A percentile compares a stretch with the other conserved stretches of the same genome.
Conservation (phyloP, 1,284 basidiomycete genomes). For the Rhizoctonia solani region DNA sequence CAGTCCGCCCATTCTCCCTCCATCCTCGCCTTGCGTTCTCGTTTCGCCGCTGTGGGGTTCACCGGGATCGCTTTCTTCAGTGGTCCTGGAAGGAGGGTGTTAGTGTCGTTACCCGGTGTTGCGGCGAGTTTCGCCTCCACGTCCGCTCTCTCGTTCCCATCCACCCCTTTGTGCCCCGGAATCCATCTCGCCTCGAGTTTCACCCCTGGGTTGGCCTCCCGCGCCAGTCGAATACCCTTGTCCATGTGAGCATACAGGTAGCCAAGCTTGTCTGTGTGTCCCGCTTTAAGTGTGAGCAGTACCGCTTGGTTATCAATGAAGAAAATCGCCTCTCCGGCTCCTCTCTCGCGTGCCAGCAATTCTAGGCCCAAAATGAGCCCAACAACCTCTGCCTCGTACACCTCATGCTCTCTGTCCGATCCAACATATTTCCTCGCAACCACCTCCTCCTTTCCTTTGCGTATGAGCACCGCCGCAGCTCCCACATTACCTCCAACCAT, state of each 20-base stretch:
- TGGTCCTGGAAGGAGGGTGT: neutral
- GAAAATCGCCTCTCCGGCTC: neutral
- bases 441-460: neutral
- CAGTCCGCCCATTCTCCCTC: neutral
- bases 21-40: neutral
- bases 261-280: neutral
- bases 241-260: conserved; percentile 3
- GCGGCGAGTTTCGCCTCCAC: conserved; percentile 16
- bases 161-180: conserved; percentile 17
- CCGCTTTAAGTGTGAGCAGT: conserved; percentile 2
- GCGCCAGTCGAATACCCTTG: neutral
- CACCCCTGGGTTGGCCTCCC: neutral
- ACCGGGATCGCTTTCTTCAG: neutral
- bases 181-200: conserved; percentile 8
- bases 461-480: conserved; percentile 7
- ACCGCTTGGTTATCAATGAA: conserved; percentile 30
- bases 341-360: conserved; percentile 9
- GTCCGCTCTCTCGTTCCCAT: conserved; percentile 21
- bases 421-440: conserved; percentile 4
- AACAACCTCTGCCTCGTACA: conserved; percentile 35
- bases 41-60: conserved; percentile 7
- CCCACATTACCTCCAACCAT: conserved; percentile 17
- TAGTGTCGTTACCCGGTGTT: neutral
- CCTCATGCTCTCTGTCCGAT: conserved; percentile 20
- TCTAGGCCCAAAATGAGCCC: conserved; percentile 20